Percentiles rank a stretch among this genome's conserved stretches.
Conservation (phyloP, 352 stramenopile genomes). For the Globisporangium orthogonon region DNA sequence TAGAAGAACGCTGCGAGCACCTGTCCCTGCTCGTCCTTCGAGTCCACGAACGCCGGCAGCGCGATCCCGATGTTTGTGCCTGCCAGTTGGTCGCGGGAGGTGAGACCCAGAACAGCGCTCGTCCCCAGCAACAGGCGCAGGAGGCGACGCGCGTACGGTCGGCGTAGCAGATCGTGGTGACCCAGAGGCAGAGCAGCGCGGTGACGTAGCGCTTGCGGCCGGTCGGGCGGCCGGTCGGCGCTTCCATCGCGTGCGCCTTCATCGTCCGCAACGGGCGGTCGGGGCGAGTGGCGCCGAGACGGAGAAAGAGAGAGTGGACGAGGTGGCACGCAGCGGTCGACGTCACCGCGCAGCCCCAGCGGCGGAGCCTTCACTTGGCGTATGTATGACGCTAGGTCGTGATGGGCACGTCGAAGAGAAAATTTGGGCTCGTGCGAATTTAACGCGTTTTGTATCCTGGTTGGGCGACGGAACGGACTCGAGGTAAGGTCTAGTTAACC, state of each 20-base stretch:
- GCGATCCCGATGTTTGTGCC: constrained; percentile 87
- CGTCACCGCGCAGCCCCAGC: no score
- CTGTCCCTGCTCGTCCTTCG: constrained; percentile 74
- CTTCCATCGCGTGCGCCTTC: background rate
- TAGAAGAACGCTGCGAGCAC: constrained; percentile 86
- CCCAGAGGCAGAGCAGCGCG: constrained; percentile 60
- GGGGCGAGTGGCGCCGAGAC: background rate
- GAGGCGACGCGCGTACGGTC: constrained; percentile 37
- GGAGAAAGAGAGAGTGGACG: no score
- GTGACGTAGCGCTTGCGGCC: constrained; percentile 63
- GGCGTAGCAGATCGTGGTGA: constrained; percentile 82
- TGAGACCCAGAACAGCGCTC: no score
- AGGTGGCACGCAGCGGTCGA: no score
- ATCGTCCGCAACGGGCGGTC: background rate
- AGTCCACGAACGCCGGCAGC: constrained; percentile 62
- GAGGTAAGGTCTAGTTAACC: no score
- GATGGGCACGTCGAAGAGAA: no score
- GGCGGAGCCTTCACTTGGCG: no score
- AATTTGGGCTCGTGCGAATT: no score
- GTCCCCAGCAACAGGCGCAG: no score
- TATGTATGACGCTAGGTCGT: no score
- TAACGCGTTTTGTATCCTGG: no score
- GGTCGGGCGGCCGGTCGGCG: constrained; percentile 1
- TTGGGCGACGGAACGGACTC: no score
- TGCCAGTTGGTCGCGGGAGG: constrained; percentile 8